Evolutionary conservation across 441 rosid species (phyloP), one percentile per base, ranked within the genome.

Genomic region (Brassica hybrid): DNA sequence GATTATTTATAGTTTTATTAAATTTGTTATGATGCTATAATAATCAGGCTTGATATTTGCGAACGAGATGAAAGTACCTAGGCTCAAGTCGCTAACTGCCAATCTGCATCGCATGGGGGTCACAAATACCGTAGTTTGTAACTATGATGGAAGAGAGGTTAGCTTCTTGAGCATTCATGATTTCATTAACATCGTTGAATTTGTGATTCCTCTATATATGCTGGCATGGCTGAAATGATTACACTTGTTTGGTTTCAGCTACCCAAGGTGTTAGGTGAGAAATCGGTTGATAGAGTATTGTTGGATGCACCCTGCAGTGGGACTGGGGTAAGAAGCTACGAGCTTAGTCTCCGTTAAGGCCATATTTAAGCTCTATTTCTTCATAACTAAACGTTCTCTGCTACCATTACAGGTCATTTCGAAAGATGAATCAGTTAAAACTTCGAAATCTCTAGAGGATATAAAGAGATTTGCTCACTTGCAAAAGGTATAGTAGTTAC

Each of bases 281-380:
- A 87, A 62, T 66, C 91, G 1, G 92, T 94, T 57, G 99, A 95
- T 71, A 89, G 99, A 82, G 98, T 93, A 52, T 77, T 95, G 90
- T 81, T 95, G 76, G 99, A 95, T 89, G 97, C 98, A 54, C 98
- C 99, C 43, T 95, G 99, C 79, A 93, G 98, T 81, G 99, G 98
- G 58, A 95, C 97, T 64, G 99, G 99, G 87, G 99, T 95, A 85
- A 85, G 94, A 54, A 59, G 65, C 16, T 65, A 3, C 16, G 21
- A 14, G 36, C 21, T 19, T 21, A 19, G 48, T 57, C 68, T 65
- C 17, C 41, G 17, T 58, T 45, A 58, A 58, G 18, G 18, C 59
- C 59, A 54, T 54, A 54, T 54, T 8, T 21, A 60, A 41, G 43
- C 45, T 43, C 12, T 21, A 23, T 43, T 14, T 58, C 36, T 23